A percentile compares a stretch with the other conserved stretches of the same genome.
Conservation (phyloP, 306 rosid genomes). For the Gillenia trifoliata region DNA sequence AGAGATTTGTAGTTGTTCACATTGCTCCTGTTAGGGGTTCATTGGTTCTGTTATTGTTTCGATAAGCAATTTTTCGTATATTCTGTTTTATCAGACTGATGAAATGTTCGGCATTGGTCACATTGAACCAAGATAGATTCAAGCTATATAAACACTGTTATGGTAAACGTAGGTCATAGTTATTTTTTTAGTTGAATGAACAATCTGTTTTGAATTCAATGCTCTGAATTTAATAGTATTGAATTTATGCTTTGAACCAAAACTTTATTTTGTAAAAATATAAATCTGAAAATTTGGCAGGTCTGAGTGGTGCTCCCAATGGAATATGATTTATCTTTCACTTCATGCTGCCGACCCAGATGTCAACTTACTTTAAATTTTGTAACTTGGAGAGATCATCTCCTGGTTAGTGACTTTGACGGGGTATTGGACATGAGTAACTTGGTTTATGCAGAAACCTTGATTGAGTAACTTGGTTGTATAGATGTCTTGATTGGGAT, state of each 20-base stretch:
- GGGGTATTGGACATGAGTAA: conserved; percentile 76
- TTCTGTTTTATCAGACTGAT: conserved; percentile 8
- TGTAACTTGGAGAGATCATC: conserved; percentile 25
- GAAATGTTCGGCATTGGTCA: neutral
- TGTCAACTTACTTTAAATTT: conserved; percentile 28
- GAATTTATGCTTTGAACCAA: conserved; percentile 3
- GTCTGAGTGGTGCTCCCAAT: conserved; percentile 22
- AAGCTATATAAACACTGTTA: neutral
- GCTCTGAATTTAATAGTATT: too few relatives aligned
- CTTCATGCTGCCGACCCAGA: conserved; percentile 22
- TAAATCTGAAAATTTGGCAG: conserved; percentile 25
- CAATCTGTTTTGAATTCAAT: too few relatives aligned
- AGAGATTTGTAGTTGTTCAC: conserved; percentile 14
- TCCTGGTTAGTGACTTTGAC: conserved; percentile 34
- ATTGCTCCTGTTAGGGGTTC: conserved; percentile 26
- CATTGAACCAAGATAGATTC: too few relatives aligned
- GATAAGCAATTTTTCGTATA: conserved; percentile 3
- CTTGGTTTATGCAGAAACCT: too few relatives aligned
- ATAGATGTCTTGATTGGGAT: too few relatives aligned
- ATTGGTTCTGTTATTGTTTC: conserved; percentile 27
- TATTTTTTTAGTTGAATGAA: neutral
- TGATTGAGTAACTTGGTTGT: too few relatives aligned
- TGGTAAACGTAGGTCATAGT: neutral
- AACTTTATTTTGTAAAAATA: neutral
- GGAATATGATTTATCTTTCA: too few relatives aligned